Base-by-base conservation (phyloP, 257 asterid genomes). In the Solanum corneliomulleri region DNA sequence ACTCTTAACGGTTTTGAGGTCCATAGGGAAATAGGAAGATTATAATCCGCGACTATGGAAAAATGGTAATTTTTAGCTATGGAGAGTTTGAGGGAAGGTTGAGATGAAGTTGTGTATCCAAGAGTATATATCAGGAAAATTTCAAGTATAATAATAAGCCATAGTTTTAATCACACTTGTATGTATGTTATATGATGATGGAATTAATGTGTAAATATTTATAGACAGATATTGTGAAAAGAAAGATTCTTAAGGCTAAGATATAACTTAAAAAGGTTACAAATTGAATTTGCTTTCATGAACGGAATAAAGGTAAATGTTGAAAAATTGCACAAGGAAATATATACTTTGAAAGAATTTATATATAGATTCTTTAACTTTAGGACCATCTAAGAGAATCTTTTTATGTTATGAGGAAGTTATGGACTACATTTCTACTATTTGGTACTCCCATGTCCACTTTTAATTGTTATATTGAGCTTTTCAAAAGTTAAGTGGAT, bases 11-110 rank as follows among this genome's bases (percentile, higher is more conserved):
- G 89, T 84, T 93, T 96, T 39, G 99, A 96, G 9, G 93, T 92
- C 99, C 99, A 96, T 23, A 96, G 98, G 23, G 70, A 77, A 87
- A 95, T 39, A 1, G 98, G 93, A 85, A 91, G 88, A 52, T 90
- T 92, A 70, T 94, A 94, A 90, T 93, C 96, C 2, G 94, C 97
- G 29, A 62, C 82, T 33, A 96, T 93, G 13, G 87, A 85, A 37
- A 94, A 90, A 35, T 84, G 82, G 1, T 52, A 86, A 88, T 87
- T 89, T n/a, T 87, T 93, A 87, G 94, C 23, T 3, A 91, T 68
- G 85, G 95, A 92, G 64, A 96, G 91, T 71, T 93, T 94, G 88
- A 96, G 95, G 21, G 93, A 92, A 21, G 98, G 96, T 11, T 85
- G 92, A 7, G 92, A 91, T 20, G 96, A 87, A 94, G 83, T 90